Conservation (phyloP, 352 stramenopile species). For the Pythium aristosporum region DNA sequence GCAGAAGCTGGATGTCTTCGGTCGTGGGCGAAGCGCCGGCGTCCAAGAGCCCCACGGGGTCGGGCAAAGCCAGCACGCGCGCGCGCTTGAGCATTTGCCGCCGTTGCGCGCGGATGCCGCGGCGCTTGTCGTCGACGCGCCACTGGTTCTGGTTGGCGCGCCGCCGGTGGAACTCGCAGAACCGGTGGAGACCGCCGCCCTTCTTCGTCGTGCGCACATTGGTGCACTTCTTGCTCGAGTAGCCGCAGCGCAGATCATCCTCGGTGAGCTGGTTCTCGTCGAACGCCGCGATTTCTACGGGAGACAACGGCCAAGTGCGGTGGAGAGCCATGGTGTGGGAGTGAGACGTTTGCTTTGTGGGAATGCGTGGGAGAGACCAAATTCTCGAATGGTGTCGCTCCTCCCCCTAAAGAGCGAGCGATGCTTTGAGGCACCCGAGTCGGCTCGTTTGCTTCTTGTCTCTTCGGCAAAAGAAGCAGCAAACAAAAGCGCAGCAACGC, state of each 20-base stretch:
- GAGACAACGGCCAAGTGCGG: no score
- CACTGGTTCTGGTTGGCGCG: conserved; percentile 73
- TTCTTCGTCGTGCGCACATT: conserved; percentile 12
- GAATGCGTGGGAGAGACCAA: no score
- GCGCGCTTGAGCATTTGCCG: conserved; percentile 11
- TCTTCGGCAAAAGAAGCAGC: no score
- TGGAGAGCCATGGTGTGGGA: no score
- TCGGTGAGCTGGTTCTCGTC: not conserved
- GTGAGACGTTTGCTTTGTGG: no score
- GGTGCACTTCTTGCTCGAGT: conserved; percentile 14
- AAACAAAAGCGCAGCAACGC: no score
- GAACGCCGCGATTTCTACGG: no score
- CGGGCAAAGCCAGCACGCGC: not conserved
- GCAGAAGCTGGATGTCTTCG: conserved; percentile 6
- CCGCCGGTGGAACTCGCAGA: conserved; percentile 40
- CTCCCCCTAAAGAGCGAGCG: no score
- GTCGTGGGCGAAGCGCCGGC: not conserved
- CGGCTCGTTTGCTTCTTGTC: no score
- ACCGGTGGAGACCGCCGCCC: conserved; percentile 10
- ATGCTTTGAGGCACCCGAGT: no score
- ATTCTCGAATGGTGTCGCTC: no score
- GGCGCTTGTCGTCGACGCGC: conserved; percentile 58
- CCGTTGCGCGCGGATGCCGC: conserved; percentile 7
- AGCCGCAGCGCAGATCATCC: conserved; percentile 9
- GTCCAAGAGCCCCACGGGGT: not conserved